These are phyloP conservation scores for Plasmodium adleri DNA, from an alignment of 169 alveolate species.

Conservation along the genomic window DNA sequence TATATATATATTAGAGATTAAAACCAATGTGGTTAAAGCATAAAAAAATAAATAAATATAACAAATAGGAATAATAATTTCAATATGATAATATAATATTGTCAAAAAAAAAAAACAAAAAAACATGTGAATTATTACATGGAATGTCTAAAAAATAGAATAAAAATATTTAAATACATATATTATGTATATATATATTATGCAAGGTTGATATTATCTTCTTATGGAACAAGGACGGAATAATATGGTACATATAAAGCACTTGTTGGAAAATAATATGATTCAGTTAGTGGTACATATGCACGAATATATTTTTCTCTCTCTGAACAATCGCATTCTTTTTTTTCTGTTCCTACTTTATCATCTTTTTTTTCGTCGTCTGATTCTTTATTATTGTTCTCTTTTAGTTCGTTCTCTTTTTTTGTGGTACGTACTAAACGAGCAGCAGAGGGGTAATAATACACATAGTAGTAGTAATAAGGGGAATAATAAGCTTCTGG, in stretches of 20 bases:
- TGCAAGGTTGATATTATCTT: too few species aligned
- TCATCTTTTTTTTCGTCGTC: conserved; percentile 4
- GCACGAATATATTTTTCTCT: conserved; percentile 7
- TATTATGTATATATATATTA: too few species aligned
- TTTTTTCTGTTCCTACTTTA: conserved; percentile 34
- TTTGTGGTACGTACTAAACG: not conserved
- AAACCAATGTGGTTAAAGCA: too few species aligned
- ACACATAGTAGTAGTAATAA: conserved; percentile 39
- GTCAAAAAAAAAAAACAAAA: too few species aligned
- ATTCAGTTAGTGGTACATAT: conserved; percentile 27
- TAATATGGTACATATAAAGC: conserved; percentile 32
- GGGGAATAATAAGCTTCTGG: conserved; percentile 52
- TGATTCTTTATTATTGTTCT: conserved; percentile 16
- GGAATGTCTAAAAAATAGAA: too few species aligned
- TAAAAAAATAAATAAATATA: too few species aligned
- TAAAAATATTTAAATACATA: too few species aligned
- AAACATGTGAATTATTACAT: too few species aligned
- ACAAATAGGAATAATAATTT: too few species aligned
- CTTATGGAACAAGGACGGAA: conserved; percentile 13
- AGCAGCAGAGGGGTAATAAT: conserved; percentile 17
- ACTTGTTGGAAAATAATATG: conserved; percentile 22
- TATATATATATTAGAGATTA: too few species aligned
- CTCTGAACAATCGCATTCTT: conserved; percentile 34
- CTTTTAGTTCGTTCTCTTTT: conserved; percentile 17
- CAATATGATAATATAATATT: too few species aligned